These are phyloP conservation scores for Cinnamomum micranthum DNA, from an alignment of 164 flowering plant species.

Conservation along the genomic window DNA sequence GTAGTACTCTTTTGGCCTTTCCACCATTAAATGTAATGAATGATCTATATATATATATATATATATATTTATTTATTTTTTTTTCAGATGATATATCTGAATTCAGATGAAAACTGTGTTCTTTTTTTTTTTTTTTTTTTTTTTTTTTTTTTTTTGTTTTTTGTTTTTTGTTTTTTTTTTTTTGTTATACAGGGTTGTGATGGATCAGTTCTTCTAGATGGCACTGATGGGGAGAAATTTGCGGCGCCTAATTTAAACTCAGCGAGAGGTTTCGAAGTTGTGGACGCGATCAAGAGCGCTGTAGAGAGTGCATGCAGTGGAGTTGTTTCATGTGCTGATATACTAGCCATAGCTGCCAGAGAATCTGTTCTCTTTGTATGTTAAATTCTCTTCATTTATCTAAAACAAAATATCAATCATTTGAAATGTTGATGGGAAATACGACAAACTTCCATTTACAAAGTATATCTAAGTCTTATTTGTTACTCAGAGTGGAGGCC, in stretches of 20 bases:
- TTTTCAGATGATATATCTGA: background rate
- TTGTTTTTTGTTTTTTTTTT: background rate
- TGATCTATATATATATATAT: no score
- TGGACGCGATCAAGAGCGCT: conserved; percentile 63
- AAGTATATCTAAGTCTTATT: background rate
- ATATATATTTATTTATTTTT: no score
- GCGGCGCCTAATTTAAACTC: conserved; percentile 58
- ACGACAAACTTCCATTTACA: no score
- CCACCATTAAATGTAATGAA: no score
- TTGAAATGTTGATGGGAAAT: no score
- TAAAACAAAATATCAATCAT: background rate
- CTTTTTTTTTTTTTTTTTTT: background rate
- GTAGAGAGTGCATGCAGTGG: conserved; percentile 64
- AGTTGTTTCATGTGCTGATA: conserved; percentile 86
- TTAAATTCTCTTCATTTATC: background rate
- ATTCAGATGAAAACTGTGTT: no score
- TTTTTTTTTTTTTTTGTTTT: background rate
- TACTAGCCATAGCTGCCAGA: conserved; percentile 68
- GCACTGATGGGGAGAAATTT: conserved; percentile 54
- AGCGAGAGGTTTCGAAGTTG: conserved; percentile 65
- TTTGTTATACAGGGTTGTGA: conserved; percentile 65
- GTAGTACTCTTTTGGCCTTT: no score
- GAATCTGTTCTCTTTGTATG: conserved; percentile 58
- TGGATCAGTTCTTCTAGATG: conserved; percentile 69
- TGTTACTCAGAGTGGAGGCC: conserved; percentile 68